phyloP scores from a whole-genome alignment of 768 basidiomycete species.

The Lactarius quietus region DNA sequence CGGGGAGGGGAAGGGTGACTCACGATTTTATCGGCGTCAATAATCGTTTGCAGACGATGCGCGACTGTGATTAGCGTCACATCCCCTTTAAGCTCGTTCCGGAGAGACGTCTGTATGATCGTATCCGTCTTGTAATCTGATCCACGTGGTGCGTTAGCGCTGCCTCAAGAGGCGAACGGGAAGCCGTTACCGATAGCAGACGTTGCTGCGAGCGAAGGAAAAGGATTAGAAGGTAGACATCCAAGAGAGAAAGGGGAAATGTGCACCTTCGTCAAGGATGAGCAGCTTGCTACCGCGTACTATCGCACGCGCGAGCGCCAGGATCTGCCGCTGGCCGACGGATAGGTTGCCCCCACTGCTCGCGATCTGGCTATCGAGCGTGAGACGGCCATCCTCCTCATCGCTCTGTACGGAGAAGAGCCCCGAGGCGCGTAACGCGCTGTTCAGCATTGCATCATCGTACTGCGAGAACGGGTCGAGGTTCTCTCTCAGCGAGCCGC shows the following conservation, averaged over 20 bases:
- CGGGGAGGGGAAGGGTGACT: slow-evolving; percentile 4
- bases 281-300: slow-evolving; percentile 53
- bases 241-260: not conserved
- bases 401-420: slow-evolving; percentile 41
- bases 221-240: not conserved
- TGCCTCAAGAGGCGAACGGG: no score
- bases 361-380: slow-evolving; percentile 44
- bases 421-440: slow-evolving; percentile 48
- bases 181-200: slow-evolving; percentile 40
- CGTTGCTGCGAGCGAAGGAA: slow-evolving; percentile 40
- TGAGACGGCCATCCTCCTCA: slow-evolving; percentile 37
- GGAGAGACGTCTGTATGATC: slow-evolving; percentile 53
- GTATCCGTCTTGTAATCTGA: slow-evolving; percentile 55
- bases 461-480: slow-evolving; percentile 56
- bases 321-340: slow-evolving; percentile 58
- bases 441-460: slow-evolving; percentile 50
- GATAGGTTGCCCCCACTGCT: slow-evolving; percentile 45
- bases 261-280: slow-evolving; percentile 52
- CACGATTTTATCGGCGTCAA: slow-evolving; percentile 60
- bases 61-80: slow-evolving; percentile 57
- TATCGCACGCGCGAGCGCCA: slow-evolving; percentile 57
- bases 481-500: slow-evolving; percentile 54
- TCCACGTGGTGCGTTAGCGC: not conserved
- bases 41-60: slow-evolving; percentile 56
- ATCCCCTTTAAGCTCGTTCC: slow-evolving; percentile 40